These are phyloP conservation scores for Saccharomycopsis olivae DNA, from an alignment of 805 yeast genomes.

Conservation along the genomic window DNA sequence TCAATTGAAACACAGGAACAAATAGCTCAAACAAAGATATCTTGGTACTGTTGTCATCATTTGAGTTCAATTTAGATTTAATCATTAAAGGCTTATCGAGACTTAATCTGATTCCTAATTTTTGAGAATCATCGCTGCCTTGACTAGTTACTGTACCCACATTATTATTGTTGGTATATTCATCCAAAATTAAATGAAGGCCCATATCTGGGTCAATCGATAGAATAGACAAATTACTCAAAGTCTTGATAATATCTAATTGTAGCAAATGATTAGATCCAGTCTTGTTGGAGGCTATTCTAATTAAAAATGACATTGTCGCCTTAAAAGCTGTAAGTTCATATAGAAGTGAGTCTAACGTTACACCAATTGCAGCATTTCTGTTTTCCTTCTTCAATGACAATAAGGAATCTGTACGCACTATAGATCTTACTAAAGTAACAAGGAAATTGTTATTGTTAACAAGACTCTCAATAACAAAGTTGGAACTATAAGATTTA, in stretches of 20 bases:
- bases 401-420: conserved; percentile 58
- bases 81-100: conserved; percentile 42
- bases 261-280: conserved; percentile 77
- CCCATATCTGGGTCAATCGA: conserved; percentile 75
- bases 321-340: conserved; percentile 74
- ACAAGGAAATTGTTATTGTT: conserved; percentile 51
- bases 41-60: conserved; percentile 9
- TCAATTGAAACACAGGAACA: conserved; percentile 63
- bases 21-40: conserved; percentile 58
- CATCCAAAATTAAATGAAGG: conserved; percentile 38
- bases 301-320: conserved; percentile 52
- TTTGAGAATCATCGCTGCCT: conserved; percentile 8
- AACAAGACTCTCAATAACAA: conserved; percentile 49
- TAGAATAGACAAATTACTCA: conserved; percentile 47
- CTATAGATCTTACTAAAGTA: conserved; percentile 49
- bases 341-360: conserved; percentile 47
- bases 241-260: conserved; percentile 55
- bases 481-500: conserved; percentile 29
- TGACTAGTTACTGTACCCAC: conserved; percentile 19
- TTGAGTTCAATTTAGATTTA: conserved; percentile 20
- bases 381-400: conserved; percentile 25
- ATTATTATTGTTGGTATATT: conserved; percentile 22
- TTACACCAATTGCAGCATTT: conserved; percentile 23
- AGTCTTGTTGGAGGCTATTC: conserved; percentile 62
- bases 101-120: conserved; percentile 27